A percentile compares a stretch with the other conserved stretches of the same genome.
These are phyloP conservation scores for Thinopyrum elongatum DNA, from an alignment of 176 grass and related monocot species.

Conservation along the genomic window DNA sequence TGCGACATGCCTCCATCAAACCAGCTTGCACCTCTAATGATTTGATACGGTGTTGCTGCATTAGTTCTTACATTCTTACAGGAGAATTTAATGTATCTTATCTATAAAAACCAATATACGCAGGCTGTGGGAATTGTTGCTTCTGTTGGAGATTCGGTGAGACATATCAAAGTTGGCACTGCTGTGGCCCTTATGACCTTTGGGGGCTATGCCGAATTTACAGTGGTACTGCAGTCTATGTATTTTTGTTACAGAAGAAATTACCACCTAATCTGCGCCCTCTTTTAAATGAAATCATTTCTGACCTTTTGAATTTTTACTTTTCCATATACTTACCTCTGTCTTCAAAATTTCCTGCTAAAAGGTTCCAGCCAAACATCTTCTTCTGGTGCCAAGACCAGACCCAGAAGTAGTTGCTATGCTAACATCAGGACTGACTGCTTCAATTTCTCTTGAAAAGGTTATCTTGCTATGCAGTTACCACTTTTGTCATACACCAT, in stretches of 20 bases:
- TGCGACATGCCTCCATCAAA: neutral
- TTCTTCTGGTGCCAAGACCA: slow-evolving; percentile 89
- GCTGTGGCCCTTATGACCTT: slow-evolving; percentile 95
- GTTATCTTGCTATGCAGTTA: slow-evolving; percentile 26
- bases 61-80: neutral
- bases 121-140: slow-evolving; percentile 93
- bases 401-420: slow-evolving; percentile 94
- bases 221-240: slow-evolving; percentile 50
- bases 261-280: neutral
- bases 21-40: neutral
- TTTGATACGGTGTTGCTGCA: neutral
- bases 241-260: slow-evolving; percentile 25
- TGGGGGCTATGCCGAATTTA: slow-evolving; percentile 91
- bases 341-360: slow-evolving; percentile 27
- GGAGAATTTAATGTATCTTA: slow-evolving; percentile 16
- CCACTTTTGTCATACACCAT: neutral
- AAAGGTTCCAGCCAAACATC: slow-evolving; percentile 87
- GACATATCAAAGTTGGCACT: slow-evolving; percentile 80
- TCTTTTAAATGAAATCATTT: slow-evolving; percentile 19
- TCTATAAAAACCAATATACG: slow-evolving; percentile 21
- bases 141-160: slow-evolving; percentile 75
- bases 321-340: slow-evolving; percentile 12
- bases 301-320: slow-evolving; percentile 6
- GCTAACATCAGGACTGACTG: slow-evolving; percentile 95
- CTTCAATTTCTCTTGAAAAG: slow-evolving; percentile 99